Conservation (phyloP, 805 yeast genomes). For the Sugiyamaella boreocaroliniensis region DNA sequence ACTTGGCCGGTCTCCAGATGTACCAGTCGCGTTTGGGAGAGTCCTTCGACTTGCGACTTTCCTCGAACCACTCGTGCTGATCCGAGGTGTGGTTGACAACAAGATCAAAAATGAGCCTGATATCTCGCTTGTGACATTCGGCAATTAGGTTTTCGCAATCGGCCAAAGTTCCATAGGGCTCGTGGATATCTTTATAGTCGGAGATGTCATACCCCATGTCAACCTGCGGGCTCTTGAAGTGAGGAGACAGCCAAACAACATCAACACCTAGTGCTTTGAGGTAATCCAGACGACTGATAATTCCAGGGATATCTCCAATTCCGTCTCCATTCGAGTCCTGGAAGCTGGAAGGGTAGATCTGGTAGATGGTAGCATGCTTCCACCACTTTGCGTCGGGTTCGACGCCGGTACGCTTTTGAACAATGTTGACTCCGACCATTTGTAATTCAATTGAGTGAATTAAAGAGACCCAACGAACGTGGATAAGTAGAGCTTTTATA, state of each 20-base stretch:
- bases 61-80: slow-evolving; percentile 54
- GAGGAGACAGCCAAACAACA: slow-evolving; percentile 52
- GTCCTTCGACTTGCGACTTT: slow-evolving; percentile 43
- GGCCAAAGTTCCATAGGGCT: slow-evolving; percentile 46
- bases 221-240: slow-evolving; percentile 51
- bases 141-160: slow-evolving; percentile 46
- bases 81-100: slow-evolving; percentile 54
- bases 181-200: slow-evolving; percentile 46
- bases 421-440: neutral
- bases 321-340: slow-evolving; percentile 58
- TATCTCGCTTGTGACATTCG: slow-evolving; percentile 42
- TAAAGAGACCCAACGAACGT: no score
- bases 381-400: slow-evolving; percentile 33
- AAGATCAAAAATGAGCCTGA: slow-evolving; percentile 48
- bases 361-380: slow-evolving; percentile 52
- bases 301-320: slow-evolving; percentile 51
- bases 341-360: slow-evolving; percentile 56
- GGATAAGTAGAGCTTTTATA: no score
- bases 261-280: slow-evolving; percentile 45
- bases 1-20: slow-evolving; percentile 47
- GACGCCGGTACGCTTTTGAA: neutral
- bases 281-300: slow-evolving; percentile 46
- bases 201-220: slow-evolving; percentile 62
- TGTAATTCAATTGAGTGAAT: no score
- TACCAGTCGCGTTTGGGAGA: slow-evolving; percentile 58